These are phyloP conservation scores for Mycena galericulata DNA, from an alignment of 768 basidiomycete species.

Conservation along the genomic window DNA sequence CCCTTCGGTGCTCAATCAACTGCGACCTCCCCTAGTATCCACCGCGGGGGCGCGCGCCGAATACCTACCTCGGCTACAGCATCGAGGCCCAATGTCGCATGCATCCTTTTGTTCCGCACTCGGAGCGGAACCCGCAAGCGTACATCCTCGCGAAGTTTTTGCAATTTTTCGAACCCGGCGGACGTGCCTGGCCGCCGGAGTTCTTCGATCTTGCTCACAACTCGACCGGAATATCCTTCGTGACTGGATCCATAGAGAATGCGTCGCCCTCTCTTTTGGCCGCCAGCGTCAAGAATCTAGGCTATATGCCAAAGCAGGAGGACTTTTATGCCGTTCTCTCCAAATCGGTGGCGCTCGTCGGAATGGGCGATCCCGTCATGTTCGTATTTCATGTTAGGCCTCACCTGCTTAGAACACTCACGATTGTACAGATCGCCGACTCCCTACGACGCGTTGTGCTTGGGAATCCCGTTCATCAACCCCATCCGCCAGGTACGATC, in stretches of 20 bases:
- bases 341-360: background rate
- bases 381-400: background rate
- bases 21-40: background rate
- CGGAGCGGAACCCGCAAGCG: slow-evolving; percentile 32
- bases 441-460: slow-evolving; percentile 43
- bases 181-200: background rate
- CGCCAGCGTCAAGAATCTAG: slow-evolving; percentile 2
- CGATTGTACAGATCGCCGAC: background rate
- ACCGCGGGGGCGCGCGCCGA: background rate
- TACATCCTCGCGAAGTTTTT: slow-evolving; percentile 7
- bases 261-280: background rate
- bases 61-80: slow-evolving; percentile 43
- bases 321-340: slow-evolving; percentile 8
- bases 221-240: background rate
- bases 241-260: background rate
- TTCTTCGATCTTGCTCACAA: background rate
- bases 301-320: background rate
- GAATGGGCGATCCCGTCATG: slow-evolving; percentile 1
- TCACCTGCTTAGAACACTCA: background rate
- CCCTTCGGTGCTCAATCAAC: background rate
- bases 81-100: slow-evolving; percentile 43
- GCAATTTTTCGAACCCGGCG: background rate
- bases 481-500: slow-evolving; percentile 37
- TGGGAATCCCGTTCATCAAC: slow-evolving; percentile 52
- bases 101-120: slow-evolving; percentile 39